A percentile compares a stretch with the other conserved stretches of the same genome.
Evolutionary conservation across 768 basidiomycete species (phyloP).

Genomic region (Tulasnella sp.): DNA sequence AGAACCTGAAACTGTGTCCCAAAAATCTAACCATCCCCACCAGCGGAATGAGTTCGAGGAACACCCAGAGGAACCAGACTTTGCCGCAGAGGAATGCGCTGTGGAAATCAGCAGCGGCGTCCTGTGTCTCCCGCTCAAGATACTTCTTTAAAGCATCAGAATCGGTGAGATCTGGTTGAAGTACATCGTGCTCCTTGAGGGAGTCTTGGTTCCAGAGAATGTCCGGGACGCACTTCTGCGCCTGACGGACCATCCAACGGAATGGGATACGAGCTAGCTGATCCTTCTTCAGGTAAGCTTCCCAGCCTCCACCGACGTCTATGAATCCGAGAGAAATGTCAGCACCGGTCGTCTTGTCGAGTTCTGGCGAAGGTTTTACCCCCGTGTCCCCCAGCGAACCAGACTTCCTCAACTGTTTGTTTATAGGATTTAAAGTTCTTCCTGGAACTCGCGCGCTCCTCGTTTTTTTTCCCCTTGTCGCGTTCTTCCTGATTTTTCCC

Average conservation of each 20-base stretch:
- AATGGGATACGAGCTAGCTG: constrained; percentile 27
- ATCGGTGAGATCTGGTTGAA: neutral
- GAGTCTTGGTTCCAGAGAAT: neutral
- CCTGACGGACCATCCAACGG: too few relatives aligned
- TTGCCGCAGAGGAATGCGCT: neutral
- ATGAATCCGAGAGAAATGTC: neutral
- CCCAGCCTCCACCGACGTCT: constrained; percentile 29
- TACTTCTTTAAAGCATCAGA: neutral
- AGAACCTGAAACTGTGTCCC: neutral
- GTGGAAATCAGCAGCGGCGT: constrained; percentile 9
- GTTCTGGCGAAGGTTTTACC: neutral
- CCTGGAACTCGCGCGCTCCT: neutral
- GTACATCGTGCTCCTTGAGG: too few relatives aligned
- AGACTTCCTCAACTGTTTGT: constrained; percentile 22
- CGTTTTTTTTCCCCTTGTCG: too few relatives aligned
- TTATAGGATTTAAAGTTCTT: neutral
- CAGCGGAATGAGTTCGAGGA: neutral
- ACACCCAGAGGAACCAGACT: neutral
- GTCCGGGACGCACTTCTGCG: too few relatives aligned
- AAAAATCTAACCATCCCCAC: too few relatives aligned
- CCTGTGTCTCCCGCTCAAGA: constrained; percentile 4
- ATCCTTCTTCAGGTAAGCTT: neutral
- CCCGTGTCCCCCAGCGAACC: constrained; percentile 26
- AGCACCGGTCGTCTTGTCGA: neutral
- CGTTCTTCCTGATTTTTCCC: too few relatives aligned